Base-by-base conservation (phyloP, 2,329 filamentous ascomycete species). In the Boeremia exigua region DNA sequence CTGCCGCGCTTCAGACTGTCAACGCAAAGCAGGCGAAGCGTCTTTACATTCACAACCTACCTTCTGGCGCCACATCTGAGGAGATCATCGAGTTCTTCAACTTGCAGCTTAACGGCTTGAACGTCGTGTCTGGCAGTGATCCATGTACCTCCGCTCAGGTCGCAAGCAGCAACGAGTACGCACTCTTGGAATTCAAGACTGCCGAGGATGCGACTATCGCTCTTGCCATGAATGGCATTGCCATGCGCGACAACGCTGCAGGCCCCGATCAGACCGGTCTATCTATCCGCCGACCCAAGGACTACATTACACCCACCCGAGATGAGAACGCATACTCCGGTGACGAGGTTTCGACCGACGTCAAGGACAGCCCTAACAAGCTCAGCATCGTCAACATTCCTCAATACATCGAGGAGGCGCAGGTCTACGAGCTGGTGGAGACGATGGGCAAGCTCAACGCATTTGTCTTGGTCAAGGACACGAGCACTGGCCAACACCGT, bases 11-110 rank as follows among this genome's bases (percentile, higher is more conserved):
- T 50, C 96, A 96, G 77, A 92, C 95, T 3, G 90, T 90, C 48
- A 96, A 96, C 76, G 93, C 95, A 14, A 89, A 95, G 62, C 95
- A 99, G 78, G 88, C 93, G 47, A 98, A 96, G 81, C 90, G 96
- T 64, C 85, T 99, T 23, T 86, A 99, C 65, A 86, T 93, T 28
- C 88, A 92, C 78, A 96, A 96, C 72, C 77, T 99, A 12, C 90
- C 94, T 2, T 69, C 84, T 1, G 84, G 81, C 23, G 84, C 84
- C n/a, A 90, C 86, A 12, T 91, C 96, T 56, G 93, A 96, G 48
- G 80, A 79, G 59, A 75, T 99, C 36, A 79, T 89, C 57, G 84
- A 87, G 19, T 99, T 97, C 79, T 97, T 99, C 83, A 99, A 99
- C 71, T 82, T 96, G 23, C 93, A 98, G 75, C 84, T 99, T 47